A percentile compares a stretch with the other conserved stretches of the same genome.
phyloP scores from a whole-genome alignment of 345 rosid genomes.

The Dipteronia dyeriana region DNA sequence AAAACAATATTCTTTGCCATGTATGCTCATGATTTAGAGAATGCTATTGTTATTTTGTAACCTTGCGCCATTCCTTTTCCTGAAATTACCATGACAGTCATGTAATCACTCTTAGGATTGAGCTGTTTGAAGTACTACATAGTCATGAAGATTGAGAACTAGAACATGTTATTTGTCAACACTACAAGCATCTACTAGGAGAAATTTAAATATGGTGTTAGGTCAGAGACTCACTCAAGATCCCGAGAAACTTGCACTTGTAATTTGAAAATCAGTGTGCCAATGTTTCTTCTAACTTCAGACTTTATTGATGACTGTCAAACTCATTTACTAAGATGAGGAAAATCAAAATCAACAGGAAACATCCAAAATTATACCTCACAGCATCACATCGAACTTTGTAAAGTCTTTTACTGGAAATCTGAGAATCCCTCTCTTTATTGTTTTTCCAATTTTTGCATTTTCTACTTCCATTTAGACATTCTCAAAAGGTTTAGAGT shows the following conservation, averaged over 20 bases:
- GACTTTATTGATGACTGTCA: neutral
- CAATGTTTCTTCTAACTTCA: neutral
- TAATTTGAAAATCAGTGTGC: neutral
- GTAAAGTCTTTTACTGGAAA: too few relatives aligned
- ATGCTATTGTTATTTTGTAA: neutral
- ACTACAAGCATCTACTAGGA: neutral
- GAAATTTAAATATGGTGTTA: neutral
- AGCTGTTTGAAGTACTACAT: neutral
- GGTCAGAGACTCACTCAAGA: neutral
- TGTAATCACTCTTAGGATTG: neutral
- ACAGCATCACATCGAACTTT: neutral
- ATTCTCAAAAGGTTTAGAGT: too few relatives aligned
- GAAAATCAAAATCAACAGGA: neutral
- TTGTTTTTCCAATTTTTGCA: too few relatives aligned
- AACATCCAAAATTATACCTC: neutral
- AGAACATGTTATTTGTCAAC: neutral
- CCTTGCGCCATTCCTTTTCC: neutral
- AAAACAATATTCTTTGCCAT: conserved; percentile 14
- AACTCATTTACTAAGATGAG: neutral
- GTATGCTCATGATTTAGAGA: neutral
- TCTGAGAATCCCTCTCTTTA: too few relatives aligned
- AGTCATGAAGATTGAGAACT: neutral
- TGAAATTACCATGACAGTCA: neutral
- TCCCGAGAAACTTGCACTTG: neutral
- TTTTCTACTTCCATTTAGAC: too few relatives aligned